phyloP scores from a whole-genome alignment of 106 monocot genomes.

The Dendrobium catenatum region DNA sequence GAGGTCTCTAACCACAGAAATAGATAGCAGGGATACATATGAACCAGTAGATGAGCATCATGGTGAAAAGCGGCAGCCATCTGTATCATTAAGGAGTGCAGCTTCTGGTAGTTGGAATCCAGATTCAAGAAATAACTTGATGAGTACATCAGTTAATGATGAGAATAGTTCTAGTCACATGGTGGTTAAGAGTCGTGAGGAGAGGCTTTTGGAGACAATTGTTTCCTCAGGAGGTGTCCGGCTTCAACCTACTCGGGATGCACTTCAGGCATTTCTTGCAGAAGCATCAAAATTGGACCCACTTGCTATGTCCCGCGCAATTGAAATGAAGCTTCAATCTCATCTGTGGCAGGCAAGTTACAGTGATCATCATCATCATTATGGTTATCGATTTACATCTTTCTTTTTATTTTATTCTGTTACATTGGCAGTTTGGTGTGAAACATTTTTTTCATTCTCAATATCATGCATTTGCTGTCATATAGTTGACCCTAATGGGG shows the following conservation, averaged over 20 bases:
- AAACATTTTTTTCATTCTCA: not conserved
- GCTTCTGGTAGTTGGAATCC: constrained; percentile 42
- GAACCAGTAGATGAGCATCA: constrained; percentile 30
- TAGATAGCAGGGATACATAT: constrained; percentile 39
- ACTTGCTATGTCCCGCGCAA: constrained; percentile 58
- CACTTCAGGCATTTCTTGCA: constrained; percentile 67
- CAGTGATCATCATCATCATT: not conserved
- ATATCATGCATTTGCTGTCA: not conserved
- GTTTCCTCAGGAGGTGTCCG: constrained; percentile 91
- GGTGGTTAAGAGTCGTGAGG: constrained; percentile 66
- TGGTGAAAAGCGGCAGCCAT: constrained; percentile 40
- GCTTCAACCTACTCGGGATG: constrained; percentile 94
- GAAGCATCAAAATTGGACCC: constrained; percentile 73
- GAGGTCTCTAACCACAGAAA: constrained; percentile 80
- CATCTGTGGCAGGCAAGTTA: constrained; percentile 85
- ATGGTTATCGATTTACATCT: not conserved
- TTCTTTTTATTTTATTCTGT: not conserved
- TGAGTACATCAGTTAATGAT: constrained; percentile 31
- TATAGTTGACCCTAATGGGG: not conserved
- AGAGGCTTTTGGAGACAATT: constrained; percentile 87
- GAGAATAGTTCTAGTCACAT: constrained; percentile 27
- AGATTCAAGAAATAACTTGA: constrained; percentile 27
- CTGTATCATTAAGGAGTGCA: constrained; percentile 25
- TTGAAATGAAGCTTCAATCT: constrained; percentile 85
- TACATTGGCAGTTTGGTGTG: not conserved